Evolutionary conservation across 2,329 filamentous ascomycete genomes (phyloP).

Genomic region (Dactylellina haptotyla): DNA sequence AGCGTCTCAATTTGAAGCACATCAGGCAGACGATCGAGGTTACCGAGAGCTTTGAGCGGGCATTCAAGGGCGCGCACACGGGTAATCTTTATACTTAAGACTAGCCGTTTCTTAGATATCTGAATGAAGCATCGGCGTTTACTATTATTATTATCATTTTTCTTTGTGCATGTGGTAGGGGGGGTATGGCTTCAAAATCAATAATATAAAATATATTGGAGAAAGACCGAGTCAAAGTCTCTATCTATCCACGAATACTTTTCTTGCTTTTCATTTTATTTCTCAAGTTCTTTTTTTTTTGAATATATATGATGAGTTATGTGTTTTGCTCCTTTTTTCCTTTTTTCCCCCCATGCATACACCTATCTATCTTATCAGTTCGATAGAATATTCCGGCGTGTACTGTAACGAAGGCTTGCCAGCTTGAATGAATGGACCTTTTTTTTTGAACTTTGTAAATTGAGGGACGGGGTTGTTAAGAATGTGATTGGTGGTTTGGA

Average conservation of each 20-base stretch:
- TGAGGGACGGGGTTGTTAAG: background rate
- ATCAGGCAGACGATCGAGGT: constrained; percentile 86
- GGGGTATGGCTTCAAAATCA: too few species aligned
- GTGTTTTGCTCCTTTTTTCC: background rate
- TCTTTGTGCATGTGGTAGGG: too few species aligned
- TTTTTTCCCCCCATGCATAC: background rate
- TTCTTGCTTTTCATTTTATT: too few species aligned
- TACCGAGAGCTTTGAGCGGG: constrained; percentile 79
- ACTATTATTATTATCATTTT: too few species aligned
- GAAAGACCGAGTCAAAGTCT: too few species aligned
- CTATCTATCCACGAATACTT: too few species aligned
- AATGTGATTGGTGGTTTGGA: background rate
- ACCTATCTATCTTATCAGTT: too few species aligned
- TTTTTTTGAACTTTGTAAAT: background rate
- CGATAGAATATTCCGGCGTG: background rate
- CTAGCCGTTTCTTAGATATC: too few species aligned
- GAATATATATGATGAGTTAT: too few species aligned
- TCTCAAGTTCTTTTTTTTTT: too few species aligned
- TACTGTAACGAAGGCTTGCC: background rate
- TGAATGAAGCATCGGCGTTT: too few species aligned
- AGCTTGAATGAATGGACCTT: background rate
- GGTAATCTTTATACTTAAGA: constrained; percentile 14
- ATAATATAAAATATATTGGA: too few species aligned
- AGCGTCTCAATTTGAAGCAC: constrained; percentile 78
- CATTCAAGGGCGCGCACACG: constrained; percentile 65